Base-by-base conservation (phyloP, 495 filamentous ascomycete species). In the Penicillium egyptiacum region DNA sequence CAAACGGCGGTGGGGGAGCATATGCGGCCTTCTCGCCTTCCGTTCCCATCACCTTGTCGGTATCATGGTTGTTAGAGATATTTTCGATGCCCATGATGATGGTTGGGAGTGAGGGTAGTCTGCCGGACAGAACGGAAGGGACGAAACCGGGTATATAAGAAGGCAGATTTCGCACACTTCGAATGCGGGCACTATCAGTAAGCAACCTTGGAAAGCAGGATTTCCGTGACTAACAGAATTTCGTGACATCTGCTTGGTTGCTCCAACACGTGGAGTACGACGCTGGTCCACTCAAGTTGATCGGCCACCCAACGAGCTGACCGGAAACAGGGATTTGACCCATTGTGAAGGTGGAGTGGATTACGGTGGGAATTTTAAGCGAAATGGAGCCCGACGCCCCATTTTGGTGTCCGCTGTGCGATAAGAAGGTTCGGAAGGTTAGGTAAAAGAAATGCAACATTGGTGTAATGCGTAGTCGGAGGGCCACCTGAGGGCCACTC, bases 211-310 rank as follows among this genome's bases (percentile, higher is more conserved):
- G n/a, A n/a, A 58, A 37, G 41, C 41, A 20, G 40, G 43, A 48
- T 52, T 53, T 41, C 59, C 25, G 31, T 62, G 49, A 61, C 59
- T 56, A 62, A 59, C 22, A 20, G 10, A 23, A 57, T 47, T 53
- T 40, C 10, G 43, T 19, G 46, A 17, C 6, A 23, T 20, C 49
- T 57, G 40, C 39, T 53, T 57, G 60, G 56, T 10, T 41, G 56
- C 37, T 56, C 53, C 63, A 46, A 64, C 63, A 66, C 66, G 66
- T 68, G 66, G 66, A 68, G 66, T 68, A 57, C 66, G 56, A 68
- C 63, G 58, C 61, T 64, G 55, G 43, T 66, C 66, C 66, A 69
- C 66, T 51, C 10, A 4, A 20, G 5, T 4, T 23, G 55, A 66
- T 57, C 60, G 42, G n/a, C 56, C 40, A 37, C 10, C 66, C 63